These are phyloP conservation scores for Tillandsia leiboldiana DNA, from an alignment of 176 grass and related monocot genomes.

Conservation along the genomic window DNA sequence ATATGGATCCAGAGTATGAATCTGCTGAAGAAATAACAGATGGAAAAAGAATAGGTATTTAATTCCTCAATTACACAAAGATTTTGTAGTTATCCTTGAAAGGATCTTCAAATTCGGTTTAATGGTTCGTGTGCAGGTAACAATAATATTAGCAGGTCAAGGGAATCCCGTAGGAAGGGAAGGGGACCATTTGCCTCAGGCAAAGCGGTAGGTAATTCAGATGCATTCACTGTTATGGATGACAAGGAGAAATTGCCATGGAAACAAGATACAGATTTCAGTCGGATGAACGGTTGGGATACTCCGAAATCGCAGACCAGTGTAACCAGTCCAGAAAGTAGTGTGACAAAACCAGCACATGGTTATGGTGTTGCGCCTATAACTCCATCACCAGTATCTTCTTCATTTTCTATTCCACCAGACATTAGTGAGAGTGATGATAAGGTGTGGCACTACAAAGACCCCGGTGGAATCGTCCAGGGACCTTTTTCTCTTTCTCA, in stretches of 20 bases:
- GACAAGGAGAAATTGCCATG: constrained; percentile 4
- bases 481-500: constrained; percentile 83
- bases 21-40: constrained; percentile 52
- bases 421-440: constrained; percentile 41
- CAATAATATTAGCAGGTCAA: constrained; percentile 2
- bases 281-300: constrained; percentile 20
- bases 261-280: constrained; percentile 27
- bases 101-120: background rate
- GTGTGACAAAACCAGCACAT: constrained; percentile 7
- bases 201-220: constrained; percentile 23
- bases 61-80: background rate
- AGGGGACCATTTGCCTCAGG: constrained; percentile 26
- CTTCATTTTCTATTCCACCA: constrained; percentile 20
- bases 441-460: constrained; percentile 91
- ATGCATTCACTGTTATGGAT: background rate
- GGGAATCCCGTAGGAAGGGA: constrained; percentile 25
- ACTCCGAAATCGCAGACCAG: constrained; percentile 21
- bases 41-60: constrained; percentile 47
- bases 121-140: constrained; percentile 28
- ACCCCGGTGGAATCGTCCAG: constrained; percentile 73
- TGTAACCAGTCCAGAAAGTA: constrained; percentile 22
- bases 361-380: constrained; percentile 25
- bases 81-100: no score
- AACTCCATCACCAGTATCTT: constrained; percentile 17
- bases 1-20: constrained; percentile 83